Evolutionary conservation across 2,329 filamentous ascomycete species (phyloP).

Genomic region (Orbilia ellipsospora): DNA sequence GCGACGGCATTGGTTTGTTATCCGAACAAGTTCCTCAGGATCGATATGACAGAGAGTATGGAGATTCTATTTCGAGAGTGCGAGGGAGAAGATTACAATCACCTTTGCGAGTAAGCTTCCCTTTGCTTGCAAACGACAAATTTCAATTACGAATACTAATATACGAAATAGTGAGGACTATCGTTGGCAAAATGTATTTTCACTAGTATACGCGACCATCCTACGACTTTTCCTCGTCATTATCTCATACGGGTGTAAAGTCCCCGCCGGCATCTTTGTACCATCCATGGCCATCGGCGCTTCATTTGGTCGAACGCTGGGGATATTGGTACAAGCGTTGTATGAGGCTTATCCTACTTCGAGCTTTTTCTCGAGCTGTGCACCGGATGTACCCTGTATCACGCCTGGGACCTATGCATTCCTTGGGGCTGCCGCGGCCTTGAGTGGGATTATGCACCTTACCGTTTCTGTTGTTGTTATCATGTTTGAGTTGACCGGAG

Average conservation of each 20-base stretch:
- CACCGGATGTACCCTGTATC: constrained; percentile 92
- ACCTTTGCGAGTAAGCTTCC: constrained; percentile 78
- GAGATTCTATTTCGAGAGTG: constrained; percentile 96
- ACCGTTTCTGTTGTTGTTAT: constrained; percentile 97
- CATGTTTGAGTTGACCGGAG: constrained; percentile 99
- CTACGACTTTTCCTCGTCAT: constrained; percentile 87
- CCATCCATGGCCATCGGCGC: constrained; percentile 98
- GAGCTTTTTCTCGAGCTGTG: constrained; percentile 86
- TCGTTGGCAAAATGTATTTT: constrained; percentile 80
- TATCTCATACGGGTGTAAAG: constrained; percentile 96
- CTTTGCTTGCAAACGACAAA: background rate
- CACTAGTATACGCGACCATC: constrained; percentile 80
- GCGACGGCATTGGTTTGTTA: constrained; percentile 93
- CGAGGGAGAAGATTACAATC: constrained; percentile 85
- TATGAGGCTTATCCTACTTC: constrained; percentile 85
- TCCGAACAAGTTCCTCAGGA: constrained; percentile 91
- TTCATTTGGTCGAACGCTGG: constrained; percentile 91
- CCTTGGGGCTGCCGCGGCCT: constrained; percentile 86
- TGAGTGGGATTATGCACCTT: constrained; percentile 98
- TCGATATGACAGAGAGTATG: constrained; percentile 99
- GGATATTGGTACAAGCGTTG: constrained; percentile 89
- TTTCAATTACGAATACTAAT: too few species aligned
- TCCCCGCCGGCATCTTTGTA: constrained; percentile 96
- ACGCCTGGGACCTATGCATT: constrained; percentile 98
- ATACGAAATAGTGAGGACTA: constrained; percentile 66